Conservation (phyloP, 495 filamentous ascomycete genomes). For the Trypethelium eluteriae region DNA sequence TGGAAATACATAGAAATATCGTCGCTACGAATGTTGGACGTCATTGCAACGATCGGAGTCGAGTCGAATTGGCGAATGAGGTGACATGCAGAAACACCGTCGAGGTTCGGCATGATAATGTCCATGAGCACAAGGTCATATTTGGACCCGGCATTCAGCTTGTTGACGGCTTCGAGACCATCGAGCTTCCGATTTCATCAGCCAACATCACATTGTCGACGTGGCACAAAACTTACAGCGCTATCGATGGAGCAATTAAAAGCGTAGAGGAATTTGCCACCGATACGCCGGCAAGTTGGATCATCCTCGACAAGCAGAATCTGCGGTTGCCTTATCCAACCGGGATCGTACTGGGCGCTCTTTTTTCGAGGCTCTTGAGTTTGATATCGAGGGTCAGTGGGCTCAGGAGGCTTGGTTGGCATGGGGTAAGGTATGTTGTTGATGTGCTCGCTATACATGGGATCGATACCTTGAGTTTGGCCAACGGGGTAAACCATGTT, state of each 20-base stretch:
- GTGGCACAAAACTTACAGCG: slow-evolving; percentile 56
- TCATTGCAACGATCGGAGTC: slow-evolving; percentile 96
- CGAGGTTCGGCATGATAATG: slow-evolving; percentile 96
- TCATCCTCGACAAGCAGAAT: slow-evolving; percentile 95
- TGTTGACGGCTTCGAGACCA: slow-evolving; percentile 87
- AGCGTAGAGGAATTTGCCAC: slow-evolving; percentile 83
- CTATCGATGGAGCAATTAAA: slow-evolving; percentile 85
- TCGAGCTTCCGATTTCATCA: slow-evolving; percentile 54
- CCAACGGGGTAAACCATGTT: slow-evolving; percentile 86
- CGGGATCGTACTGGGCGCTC: slow-evolving; percentile 60
- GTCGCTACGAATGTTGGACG: slow-evolving; percentile 92
- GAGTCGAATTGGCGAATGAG: slow-evolving; percentile 84
- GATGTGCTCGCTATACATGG: slow-evolving; percentile 88
- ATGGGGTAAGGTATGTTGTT: slow-evolving; percentile 82
- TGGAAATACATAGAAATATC: slow-evolving; percentile 97
- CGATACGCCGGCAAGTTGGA: slow-evolving; percentile 85
- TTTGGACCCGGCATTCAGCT: slow-evolving; percentile 70
- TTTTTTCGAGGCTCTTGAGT: slow-evolving; percentile 57
- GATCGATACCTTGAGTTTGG: slow-evolving; percentile 83
- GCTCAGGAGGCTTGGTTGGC: slow-evolving; percentile 52
- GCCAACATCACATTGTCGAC: background rate
- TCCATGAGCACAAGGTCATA: slow-evolving; percentile 98
- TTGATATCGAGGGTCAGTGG: slow-evolving; percentile 42
- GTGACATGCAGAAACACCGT: slow-evolving; percentile 89
- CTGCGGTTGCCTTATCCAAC: slow-evolving; percentile 73